A percentile compares a stretch with the other conserved stretches of the same genome.
Evolutionary conservation across 305 asterid genomes (phyloP).

Genomic region (Ilex paraguariensis): DNA sequence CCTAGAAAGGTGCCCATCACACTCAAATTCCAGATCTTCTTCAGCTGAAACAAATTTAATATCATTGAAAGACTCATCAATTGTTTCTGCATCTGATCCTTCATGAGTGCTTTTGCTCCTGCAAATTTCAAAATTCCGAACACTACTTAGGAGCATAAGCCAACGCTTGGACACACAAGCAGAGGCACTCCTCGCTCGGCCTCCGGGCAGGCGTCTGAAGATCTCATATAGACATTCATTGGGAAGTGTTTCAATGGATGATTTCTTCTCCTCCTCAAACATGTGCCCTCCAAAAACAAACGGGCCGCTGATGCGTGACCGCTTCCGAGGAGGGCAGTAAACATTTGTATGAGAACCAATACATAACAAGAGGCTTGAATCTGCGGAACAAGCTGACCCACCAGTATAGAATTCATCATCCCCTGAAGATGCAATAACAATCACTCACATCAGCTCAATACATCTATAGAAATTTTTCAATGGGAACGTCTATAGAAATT

Average conservation of each 20-base stretch:
- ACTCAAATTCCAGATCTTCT: constrained; percentile 55
- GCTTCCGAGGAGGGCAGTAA: constrained; percentile 67
- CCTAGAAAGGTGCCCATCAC: constrained; percentile 76
- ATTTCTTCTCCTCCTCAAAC: constrained; percentile 29
- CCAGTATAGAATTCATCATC: constrained; percentile 56
- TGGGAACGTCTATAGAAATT: not conserved
- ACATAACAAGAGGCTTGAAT: constrained; percentile 53
- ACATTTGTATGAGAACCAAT: constrained; percentile 51
- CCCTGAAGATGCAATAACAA: constrained; percentile 43
- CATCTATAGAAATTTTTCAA: not conserved
- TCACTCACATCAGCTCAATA: constrained; percentile 2
- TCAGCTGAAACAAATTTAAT: constrained; percentile 25
- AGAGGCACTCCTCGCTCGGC: constrained; percentile 59
- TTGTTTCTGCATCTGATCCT: constrained; percentile 11
- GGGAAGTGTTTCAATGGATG: constrained; percentile 71
- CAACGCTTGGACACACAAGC: constrained; percentile 88
- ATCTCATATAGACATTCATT: constrained; percentile 88
- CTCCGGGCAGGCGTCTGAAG: constrained; percentile 58
- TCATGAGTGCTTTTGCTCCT: constrained; percentile 24
- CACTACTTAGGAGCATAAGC: constrained; percentile 57
- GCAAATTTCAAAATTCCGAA: constrained; percentile 55
- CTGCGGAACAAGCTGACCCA: constrained; percentile 39
- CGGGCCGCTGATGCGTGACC: constrained; percentile 55
- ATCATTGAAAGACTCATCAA: constrained; percentile 11
- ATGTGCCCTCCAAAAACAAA: constrained; percentile 22